Evolutionary conservation across 164 flowering plant species (phyloP).

Genomic region (Malania oleifera): DNA sequence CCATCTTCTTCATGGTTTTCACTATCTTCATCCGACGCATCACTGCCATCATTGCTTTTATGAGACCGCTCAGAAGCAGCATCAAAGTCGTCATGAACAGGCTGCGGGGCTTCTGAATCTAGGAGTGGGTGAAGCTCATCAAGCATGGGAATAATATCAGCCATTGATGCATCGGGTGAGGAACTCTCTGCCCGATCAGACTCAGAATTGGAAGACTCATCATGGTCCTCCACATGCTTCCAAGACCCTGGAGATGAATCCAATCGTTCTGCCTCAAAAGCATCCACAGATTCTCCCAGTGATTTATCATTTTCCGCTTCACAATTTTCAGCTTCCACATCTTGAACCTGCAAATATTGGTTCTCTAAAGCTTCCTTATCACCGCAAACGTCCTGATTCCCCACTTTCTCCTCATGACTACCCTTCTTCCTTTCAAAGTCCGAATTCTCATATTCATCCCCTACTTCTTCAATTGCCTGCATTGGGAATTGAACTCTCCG

Average conservation of each 20-base stretch:
- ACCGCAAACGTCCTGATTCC: constrained; percentile 10
- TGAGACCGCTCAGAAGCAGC: constrained; percentile 35
- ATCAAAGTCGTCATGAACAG: constrained; percentile 35
- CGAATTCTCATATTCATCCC: constrained; percentile 17
- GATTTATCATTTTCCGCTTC: constrained; percentile 19
- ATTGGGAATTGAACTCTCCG: constrained; percentile 26
- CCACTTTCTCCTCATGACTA: constrained; percentile 15
- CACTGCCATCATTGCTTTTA: constrained; percentile 28
- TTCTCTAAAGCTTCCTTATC: constrained; percentile 10
- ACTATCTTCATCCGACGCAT: constrained; percentile 38
- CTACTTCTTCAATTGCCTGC: constrained; percentile 16
- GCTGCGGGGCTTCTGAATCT: constrained; percentile 47
- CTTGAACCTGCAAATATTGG: constrained; percentile 13
- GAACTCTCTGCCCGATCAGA: constrained; percentile 80
- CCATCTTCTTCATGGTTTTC: constrained; percentile 39
- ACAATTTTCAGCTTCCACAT: constrained; percentile 17
- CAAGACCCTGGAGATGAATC: constrained; percentile 23
- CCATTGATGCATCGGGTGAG: constrained; percentile 91
- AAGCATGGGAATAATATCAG: constrained; percentile 86
- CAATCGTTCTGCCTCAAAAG: constrained; percentile 11
- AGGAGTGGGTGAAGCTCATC: constrained; percentile 93
- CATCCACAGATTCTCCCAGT: constrained; percentile 16
- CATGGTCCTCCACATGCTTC: constrained; percentile 25
- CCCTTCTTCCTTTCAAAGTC: constrained; percentile 17
- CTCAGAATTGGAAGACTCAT: constrained; percentile 40